Evolutionary conservation across 257 asterid species (phyloP).

Genomic region (Cinchona pubescens): DNA sequence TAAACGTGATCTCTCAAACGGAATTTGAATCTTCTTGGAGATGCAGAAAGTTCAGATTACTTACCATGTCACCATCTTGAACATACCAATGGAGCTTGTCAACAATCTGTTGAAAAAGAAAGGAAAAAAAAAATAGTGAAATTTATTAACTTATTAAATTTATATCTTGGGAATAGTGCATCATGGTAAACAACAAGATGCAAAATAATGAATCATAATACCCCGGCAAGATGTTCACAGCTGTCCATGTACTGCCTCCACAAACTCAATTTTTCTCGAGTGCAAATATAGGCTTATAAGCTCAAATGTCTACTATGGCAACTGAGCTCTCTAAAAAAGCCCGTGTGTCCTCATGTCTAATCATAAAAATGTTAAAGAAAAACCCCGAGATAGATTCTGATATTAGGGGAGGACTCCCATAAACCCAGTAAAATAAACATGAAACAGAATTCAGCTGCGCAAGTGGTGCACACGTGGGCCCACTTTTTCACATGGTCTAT

Average conservation of each 20-base stretch:
- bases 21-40: background rate
- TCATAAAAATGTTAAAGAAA: background rate
- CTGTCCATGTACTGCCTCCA: background rate
- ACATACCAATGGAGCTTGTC: slow-evolving; percentile 76
- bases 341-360: background rate
- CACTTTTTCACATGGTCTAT: too few species aligned
- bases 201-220: background rate
- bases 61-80: slow-evolving; percentile 85
- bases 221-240: background rate
- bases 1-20: too few species aligned
- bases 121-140: too few species aligned
- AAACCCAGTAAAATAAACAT: too few species aligned
- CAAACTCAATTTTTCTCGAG: background rate
- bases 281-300: background rate
- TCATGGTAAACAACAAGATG: background rate
- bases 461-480: too few species aligned
- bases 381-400: background rate
- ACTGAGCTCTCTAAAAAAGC: background rate
- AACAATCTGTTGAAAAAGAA: slow-evolving; percentile 87
- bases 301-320: background rate
- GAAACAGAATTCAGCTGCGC: too few species aligned
- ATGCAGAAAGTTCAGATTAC: background rate
- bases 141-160: too few species aligned
- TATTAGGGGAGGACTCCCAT: too few species aligned
- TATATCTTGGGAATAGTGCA: slow-evolving; percentile 11